These are phyloP conservation scores for Mucor plumbeus DNA, from an alignment of 371 early-diverging fungal species.

Conservation along the genomic window DNA sequence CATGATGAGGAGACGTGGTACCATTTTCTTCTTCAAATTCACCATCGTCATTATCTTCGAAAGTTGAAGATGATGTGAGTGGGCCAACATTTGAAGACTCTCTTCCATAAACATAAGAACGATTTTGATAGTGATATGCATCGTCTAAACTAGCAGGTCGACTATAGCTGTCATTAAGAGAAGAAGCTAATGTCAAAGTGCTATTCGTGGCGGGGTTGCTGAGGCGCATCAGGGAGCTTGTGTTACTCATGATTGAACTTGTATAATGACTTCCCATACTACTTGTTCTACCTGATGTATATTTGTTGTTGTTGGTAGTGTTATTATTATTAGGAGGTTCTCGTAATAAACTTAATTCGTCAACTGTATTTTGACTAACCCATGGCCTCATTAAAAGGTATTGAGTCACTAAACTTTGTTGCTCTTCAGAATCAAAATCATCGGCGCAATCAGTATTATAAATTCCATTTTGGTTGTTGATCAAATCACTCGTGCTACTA, in stretches of 20 bases:
- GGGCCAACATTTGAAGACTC: conserved; percentile 13
- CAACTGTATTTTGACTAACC: conserved; percentile 75
- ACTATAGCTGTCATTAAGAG: conserved; percentile 19
- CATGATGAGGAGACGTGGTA: conserved; percentile 3
- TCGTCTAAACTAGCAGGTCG: conserved; percentile 52
- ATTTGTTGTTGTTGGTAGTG: conserved; percentile 17
- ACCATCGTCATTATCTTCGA: conserved; percentile 23
- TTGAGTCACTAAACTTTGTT: conserved; percentile 64
- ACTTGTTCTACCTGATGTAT: conserved; percentile 40
- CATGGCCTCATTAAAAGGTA: conserved; percentile 66
- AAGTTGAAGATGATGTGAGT: conserved; percentile 24
- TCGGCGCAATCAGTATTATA: conserved; percentile 11
- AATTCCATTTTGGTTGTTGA: not conserved
- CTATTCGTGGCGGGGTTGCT: conserved; percentile 31
- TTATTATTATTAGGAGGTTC: conserved; percentile 51
- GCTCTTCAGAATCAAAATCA: conserved; percentile 41
- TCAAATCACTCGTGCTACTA: not conserved
- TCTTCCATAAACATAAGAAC: conserved; percentile 22
- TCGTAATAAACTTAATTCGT: conserved; percentile 70
- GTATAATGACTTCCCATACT: conserved; percentile 44
- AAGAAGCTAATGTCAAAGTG: conserved; percentile 24
- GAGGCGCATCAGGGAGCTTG: conserved; percentile 40
- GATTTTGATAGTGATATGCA: not conserved
- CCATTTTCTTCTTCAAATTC: conserved; percentile 7
- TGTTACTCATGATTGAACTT: conserved; percentile 36